Evolutionary conservation across 768 basidiomycete species (phyloP), one percentile per base, ranked within the genome.

Genomic region (Suillus decipiens): DNA sequence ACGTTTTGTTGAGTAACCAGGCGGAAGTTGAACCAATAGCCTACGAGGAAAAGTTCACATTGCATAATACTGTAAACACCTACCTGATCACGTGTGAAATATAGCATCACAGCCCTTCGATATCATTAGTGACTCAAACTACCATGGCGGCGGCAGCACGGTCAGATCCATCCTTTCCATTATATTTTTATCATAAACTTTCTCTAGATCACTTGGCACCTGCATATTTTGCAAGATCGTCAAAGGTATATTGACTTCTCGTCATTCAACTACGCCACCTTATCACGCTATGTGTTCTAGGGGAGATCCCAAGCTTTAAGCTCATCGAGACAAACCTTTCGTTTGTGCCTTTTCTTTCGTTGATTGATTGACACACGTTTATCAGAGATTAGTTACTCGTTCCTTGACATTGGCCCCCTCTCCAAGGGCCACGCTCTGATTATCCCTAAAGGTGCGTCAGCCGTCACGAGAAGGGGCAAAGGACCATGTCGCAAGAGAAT

Each of bases 221-320:
- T 97, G 95, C 76, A 78, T 98, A 70, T 98, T 97, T 80, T 99
- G 96, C 84, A 97, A 89, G 80, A 97, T 98, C 75, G 84, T 95
- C 79, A 92, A 92, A 79, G 92, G 95, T 87, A 53, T 33, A 76
- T 66, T 24, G 5, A 39, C 14, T 56, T 17, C 33, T 33, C 31
- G 10, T 37, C 15, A 37, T 39, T 24, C 24, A 48, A 15, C 22
- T 39, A 9, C 24, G 9, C 15, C 22, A 17, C 55, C 55, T 56
- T 37, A 53, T 53, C 33, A 11, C 28, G 42, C 41, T 47, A 22
- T 36, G 50, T 53, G 42, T 24, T 22, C 51, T 72, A 95, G 95
- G 94, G 59, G 89, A 95, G 28, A 95, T 98, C 67, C 96, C 96
- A 17, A 89, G 89, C 76, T 89, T 83, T 76, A 96, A 95, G 79